Percentiles rank a stretch among this genome's conserved stretches.
Evolutionary conservation across 768 basidiomycete species (phyloP).

Genomic region (Kwoniella shandongensis): DNA sequence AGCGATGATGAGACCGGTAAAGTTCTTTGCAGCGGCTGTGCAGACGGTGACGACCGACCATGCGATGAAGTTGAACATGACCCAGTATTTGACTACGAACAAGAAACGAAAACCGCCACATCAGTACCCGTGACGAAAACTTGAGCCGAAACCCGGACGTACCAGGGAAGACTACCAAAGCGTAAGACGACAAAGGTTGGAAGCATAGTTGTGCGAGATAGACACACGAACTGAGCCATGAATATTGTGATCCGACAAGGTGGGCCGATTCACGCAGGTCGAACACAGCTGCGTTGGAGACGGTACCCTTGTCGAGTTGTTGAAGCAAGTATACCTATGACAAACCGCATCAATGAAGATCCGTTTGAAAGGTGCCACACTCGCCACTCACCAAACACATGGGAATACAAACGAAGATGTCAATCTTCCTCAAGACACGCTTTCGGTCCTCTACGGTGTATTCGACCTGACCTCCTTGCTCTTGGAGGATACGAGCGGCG

Average conservation of each 20-base stretch:
- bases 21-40: constrained; percentile 35
- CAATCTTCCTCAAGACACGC: constrained; percentile 36
- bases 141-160: constrained; percentile 8
- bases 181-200: constrained; percentile 39
- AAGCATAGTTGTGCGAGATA: constrained; percentile 40
- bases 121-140: neutral
- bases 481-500: constrained; percentile 7
- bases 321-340: constrained; percentile 16
- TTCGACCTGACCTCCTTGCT: constrained; percentile 3
- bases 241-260: constrained; percentile 56
- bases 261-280: constrained; percentile 52
- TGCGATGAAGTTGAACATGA: constrained; percentile 39
- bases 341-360: neutral
- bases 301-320: constrained; percentile 55
- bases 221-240: constrained; percentile 47
- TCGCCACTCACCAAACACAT: constrained; percentile 24
- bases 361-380: neutral
- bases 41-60: constrained; percentile 38
- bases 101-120: no score
- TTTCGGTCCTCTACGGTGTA: constrained; percentile 25
- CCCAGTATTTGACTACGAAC: constrained; percentile 33
- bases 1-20: constrained; percentile 30
- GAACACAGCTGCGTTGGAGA: constrained; percentile 60
- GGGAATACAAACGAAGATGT: constrained; percentile 27
- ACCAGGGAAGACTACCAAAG: constrained; percentile 42